Conservation (phyloP, 495 filamentous ascomycete species). For the Paragyromitra xinjiangensis region DNA sequence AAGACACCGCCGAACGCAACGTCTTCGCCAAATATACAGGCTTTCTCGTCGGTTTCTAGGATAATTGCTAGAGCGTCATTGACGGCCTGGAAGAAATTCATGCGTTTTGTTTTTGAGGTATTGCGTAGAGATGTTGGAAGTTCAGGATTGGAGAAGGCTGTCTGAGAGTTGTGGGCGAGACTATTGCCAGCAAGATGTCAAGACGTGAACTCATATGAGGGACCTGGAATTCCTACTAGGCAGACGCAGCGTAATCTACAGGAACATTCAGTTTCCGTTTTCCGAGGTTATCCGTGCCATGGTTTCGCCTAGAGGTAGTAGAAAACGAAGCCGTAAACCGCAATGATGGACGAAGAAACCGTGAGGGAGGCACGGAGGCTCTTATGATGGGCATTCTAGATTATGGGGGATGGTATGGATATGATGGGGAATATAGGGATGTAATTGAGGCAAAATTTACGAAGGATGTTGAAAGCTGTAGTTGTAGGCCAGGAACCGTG, state of each 20-base stretch:
- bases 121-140: conserved; percentile 71
- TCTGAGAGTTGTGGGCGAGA: conserved; percentile 77
- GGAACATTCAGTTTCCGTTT: conserved; percentile 74
- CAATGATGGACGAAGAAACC: conserved; percentile 30
- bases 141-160: conserved; percentile 73
- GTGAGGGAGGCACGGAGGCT: conserved; percentile 23
- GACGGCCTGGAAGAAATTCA: conserved; percentile 93
- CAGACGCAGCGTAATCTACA: conserved; percentile 84
- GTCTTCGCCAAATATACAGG: conserved; percentile 94
- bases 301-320: conserved; percentile 32
- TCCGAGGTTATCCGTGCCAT: conserved; percentile 22
- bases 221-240: conserved; percentile 61
- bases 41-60: conserved; percentile 82
- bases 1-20: conserved; percentile 98
- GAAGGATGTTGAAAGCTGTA: conserved; percentile 15
- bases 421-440: neutral
- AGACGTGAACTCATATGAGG: neutral
- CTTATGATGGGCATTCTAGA: conserved; percentile 39
- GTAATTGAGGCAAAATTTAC: conserved; percentile 30
- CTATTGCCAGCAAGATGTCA: conserved; percentile 32
- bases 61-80: conserved; percentile 86
- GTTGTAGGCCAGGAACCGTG: conserved; percentile 6
- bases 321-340: conserved; percentile 32
- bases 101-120: conserved; percentile 75
- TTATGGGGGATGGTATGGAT: neutral